Evolutionary conservation across 2,329 filamentous ascomycete genomes (phyloP), one percentile per base, ranked within the genome.

Genomic region (Dendryphion nanum): DNA sequence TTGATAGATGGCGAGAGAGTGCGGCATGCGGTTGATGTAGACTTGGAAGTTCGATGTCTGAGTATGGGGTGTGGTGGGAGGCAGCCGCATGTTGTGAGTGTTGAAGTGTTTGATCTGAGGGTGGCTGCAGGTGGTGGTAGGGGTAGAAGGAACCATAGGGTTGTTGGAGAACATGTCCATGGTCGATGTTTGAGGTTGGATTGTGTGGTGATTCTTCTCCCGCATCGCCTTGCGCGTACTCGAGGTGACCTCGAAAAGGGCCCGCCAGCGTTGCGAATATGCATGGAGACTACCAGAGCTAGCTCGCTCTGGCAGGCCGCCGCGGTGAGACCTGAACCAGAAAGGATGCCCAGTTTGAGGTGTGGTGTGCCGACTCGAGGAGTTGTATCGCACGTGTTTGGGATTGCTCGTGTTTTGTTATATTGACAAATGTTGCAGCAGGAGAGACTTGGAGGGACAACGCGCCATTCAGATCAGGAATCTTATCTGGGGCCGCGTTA

Each of bases 281-380:
- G 68, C 67, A 70, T 71, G 63, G 64, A 70, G 67, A 68, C 69
- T 72, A 69, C 70, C 68, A 70, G 69, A 71, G 69, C 68, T 64
- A 66, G 53, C 59, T 66, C 63, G 67, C 69, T 70, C 69, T 69
- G 67, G 68, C 68, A 72, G 67, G 63, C 64, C 59, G 66, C 68
- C 64, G 59, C 58, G 55, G 59, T 67, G 53, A 67, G 65, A 66
- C 64, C 63, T 63, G 64, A 61, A 61, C 63, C 63, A 61, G 59
- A 64, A 61, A 57, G 59, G 55, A 57, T 55, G 48, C 53, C 48
- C 58, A 54, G 60, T 59, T 60, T 59, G 59, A 56, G 54, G 55
- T 50, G 31, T 41, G 50, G 54, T 53, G 53, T 48, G 53, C 57
- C 53, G 48, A 55, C 50, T 51, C 56, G 53, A 54, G 49, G 45